Conservation (phyloP, 2,329 filamentous ascomycete species). For the Aureobasidium sp. region DNA sequence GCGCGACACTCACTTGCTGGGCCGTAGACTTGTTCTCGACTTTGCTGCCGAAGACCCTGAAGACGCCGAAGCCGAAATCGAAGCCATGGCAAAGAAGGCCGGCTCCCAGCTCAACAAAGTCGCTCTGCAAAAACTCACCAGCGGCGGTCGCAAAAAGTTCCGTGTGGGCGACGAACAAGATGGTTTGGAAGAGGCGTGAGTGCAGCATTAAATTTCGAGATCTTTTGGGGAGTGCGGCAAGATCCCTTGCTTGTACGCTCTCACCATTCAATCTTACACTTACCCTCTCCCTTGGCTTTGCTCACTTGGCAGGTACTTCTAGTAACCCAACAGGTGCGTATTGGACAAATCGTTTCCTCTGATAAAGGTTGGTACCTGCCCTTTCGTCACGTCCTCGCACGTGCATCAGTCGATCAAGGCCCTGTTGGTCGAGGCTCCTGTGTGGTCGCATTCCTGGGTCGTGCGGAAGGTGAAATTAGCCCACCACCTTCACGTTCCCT, state of each 20-base stretch:
- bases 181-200: conserved; percentile 29
- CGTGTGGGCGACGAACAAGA: conserved; percentile 66
- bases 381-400: neutral
- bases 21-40: conserved; percentile 80
- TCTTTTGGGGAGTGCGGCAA: conserved; percentile 12
- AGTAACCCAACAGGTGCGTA: neutral
- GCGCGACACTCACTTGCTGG: conserved; percentile 85
- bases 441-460: conserved; percentile 13
- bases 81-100: conserved; percentile 94
- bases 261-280: conserved; percentile 5
- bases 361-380: conserved; percentile 9
- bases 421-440: neutral
- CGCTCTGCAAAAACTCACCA: conserved; percentile 78
- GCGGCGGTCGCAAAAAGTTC: conserved; percentile 77
- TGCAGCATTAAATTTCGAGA: conserved; percentile 8
- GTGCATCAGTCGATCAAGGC: conserved; percentile 1
- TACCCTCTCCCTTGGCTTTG: conserved; percentile 12
- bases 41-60: conserved; percentile 82
- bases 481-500: conserved; percentile 12
- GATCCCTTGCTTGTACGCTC: conserved; percentile 11
- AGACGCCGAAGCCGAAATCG: conserved; percentile 91
- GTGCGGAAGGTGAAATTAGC: conserved; percentile 10
- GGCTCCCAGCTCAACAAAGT: conserved; percentile 85
- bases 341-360: neutral
- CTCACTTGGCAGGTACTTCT: conserved; percentile 13